A percentile compares a stretch with the other conserved stretches of the same genome.
phyloP scores from a whole-genome alignment of 352 stramenopile genomes.

The Phytophthora colocasiae region DNA sequence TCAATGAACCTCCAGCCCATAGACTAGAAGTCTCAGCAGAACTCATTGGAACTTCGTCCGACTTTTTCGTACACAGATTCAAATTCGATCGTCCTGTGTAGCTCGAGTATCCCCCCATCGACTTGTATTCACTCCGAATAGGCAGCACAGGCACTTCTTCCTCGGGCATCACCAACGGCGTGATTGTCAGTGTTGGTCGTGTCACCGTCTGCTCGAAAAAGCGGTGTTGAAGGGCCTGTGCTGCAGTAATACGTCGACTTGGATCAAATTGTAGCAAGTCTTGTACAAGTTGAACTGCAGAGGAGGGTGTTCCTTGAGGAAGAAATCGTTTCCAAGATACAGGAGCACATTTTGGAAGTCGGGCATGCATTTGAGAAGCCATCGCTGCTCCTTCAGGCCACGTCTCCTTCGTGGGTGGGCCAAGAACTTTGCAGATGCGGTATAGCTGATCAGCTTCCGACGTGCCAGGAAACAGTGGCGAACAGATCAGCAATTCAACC shows the following conservation, averaged over 20 bases:
- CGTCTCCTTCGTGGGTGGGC: slow-evolving; percentile 85
- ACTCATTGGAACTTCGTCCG: slow-evolving; percentile 5
- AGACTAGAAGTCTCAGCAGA: slow-evolving; percentile 5
- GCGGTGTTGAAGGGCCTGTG: slow-evolving; percentile 93
- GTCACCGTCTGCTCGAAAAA: slow-evolving; percentile 87
- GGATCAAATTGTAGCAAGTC: slow-evolving; percentile 95
- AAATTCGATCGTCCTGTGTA: slow-evolving; percentile 11
- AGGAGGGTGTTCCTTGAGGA: slow-evolving; percentile 66
- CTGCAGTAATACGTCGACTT: slow-evolving; percentile 83
- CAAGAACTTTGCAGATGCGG: slow-evolving; percentile 94
- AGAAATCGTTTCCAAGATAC: slow-evolving; percentile 76
- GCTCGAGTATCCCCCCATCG: slow-evolving; percentile 12
- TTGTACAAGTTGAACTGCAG: slow-evolving; percentile 85
- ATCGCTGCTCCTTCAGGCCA: slow-evolving; percentile 93
- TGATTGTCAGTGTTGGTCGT: slow-evolving; percentile 45
- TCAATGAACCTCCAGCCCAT: slow-evolving; percentile 25
- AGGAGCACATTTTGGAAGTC: slow-evolving; percentile 89
- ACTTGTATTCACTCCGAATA: slow-evolving; percentile 26
- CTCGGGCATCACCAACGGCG: slow-evolving; percentile 17
- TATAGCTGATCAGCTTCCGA: slow-evolving; percentile 97
- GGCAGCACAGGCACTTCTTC: slow-evolving; percentile 28
- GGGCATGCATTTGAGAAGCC: slow-evolving; percentile 92
- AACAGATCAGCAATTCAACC: slow-evolving; percentile 77
- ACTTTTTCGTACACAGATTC: slow-evolving; percentile 19
- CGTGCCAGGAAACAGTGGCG: slow-evolving; percentile 82